phyloP scores from a whole-genome alignment of 371 early-diverging fungal genomes.

The Mortierella polycephala region DNA sequence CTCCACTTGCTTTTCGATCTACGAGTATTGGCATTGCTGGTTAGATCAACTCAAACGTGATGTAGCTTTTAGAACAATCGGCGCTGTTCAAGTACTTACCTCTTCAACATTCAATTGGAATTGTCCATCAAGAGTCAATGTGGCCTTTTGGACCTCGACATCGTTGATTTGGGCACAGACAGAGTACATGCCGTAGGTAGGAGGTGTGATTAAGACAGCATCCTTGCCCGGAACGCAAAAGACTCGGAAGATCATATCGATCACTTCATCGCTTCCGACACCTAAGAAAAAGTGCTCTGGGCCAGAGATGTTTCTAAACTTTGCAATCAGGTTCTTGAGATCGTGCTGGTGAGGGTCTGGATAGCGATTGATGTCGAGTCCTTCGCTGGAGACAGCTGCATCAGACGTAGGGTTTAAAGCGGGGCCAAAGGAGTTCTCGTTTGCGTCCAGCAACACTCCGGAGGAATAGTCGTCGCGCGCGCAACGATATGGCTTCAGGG shows the following conservation, averaged over 20 bases:
- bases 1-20: slow-evolving; percentile 71
- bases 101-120: slow-evolving; percentile 86
- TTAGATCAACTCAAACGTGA: too few species aligned
- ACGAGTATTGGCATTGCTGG: not conserved
- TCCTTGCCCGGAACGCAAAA: slow-evolving; percentile 93
- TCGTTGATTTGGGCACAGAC: slow-evolving; percentile 96
- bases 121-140: slow-evolving; percentile 74
- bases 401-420: slow-evolving; percentile 53
- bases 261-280: slow-evolving; percentile 96
- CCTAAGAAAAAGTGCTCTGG: slow-evolving; percentile 89
- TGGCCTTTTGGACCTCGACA: slow-evolving; percentile 85
- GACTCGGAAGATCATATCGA: slow-evolving; percentile 92
- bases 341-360: slow-evolving; percentile 93
- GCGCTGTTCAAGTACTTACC: slow-evolving; percentile 54
- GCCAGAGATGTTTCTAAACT: slow-evolving; percentile 74
- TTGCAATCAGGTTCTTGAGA: slow-evolving; percentile 81
- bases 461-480: slow-evolving; percentile 95
- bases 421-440: slow-evolving; percentile 96
- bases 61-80: not conserved
- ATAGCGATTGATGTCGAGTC: slow-evolving; percentile 86
- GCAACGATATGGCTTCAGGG: slow-evolving; percentile 93
- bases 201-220: slow-evolving; percentile 93
- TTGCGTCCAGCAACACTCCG: slow-evolving; percentile 96
- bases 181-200: slow-evolving; percentile 99
- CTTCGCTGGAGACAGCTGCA: slow-evolving; percentile 34